A percentile compares a stretch with the other conserved stretches of the same genome.
Evolutionary conservation across 768 basidiomycete genomes (phyloP).

Genomic region (Sarcodon sp.): DNA sequence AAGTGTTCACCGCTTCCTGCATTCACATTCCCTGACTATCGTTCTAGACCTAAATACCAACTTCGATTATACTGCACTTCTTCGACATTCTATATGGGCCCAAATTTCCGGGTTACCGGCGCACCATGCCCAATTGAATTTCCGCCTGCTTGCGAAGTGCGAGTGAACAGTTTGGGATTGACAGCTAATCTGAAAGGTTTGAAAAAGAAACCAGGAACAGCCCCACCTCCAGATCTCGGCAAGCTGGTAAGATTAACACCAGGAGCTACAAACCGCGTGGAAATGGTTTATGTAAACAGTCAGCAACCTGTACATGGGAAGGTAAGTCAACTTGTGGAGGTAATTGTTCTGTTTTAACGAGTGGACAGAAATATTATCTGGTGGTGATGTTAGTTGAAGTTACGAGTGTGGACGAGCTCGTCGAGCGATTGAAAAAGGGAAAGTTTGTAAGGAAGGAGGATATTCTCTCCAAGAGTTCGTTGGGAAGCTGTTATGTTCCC

Average conservation of each 20-base stretch:
- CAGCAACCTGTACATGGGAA: constrained; percentile 65
- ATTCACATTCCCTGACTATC: background rate
- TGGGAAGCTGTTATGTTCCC: background rate
- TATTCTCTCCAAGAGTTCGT: constrained; percentile 56
- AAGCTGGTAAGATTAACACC: constrained; percentile 27
- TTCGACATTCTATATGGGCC: constrained; percentile 48
- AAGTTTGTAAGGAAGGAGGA: constrained; percentile 52
- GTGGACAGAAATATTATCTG: constrained; percentile 75
- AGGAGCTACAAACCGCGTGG: constrained; percentile 51
- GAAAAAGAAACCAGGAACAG: constrained; percentile 92
- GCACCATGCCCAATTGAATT: constrained; percentile 77
- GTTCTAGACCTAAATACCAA: constrained; percentile 53
- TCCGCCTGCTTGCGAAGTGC: constrained; percentile 83
- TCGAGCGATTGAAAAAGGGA: constrained; percentile 56
- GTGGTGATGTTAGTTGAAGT: constrained; percentile 76
- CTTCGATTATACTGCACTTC: constrained; percentile 85
- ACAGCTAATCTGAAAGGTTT: constrained; percentile 76
- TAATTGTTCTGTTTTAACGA: too few species aligned
- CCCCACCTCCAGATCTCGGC: constrained; percentile 72
- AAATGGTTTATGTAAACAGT: constrained; percentile 87
- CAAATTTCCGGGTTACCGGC: constrained; percentile 36
- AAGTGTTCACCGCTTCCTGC: constrained; percentile 8
- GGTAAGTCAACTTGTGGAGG: constrained; percentile 24
- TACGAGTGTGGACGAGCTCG: constrained; percentile 55
- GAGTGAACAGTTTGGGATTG: constrained; percentile 61